Evolutionary conservation across 352 stramenopile genomes (phyloP), one percentile per base, ranked within the genome.

Genomic region (Phytopythium delawarense): DNA sequence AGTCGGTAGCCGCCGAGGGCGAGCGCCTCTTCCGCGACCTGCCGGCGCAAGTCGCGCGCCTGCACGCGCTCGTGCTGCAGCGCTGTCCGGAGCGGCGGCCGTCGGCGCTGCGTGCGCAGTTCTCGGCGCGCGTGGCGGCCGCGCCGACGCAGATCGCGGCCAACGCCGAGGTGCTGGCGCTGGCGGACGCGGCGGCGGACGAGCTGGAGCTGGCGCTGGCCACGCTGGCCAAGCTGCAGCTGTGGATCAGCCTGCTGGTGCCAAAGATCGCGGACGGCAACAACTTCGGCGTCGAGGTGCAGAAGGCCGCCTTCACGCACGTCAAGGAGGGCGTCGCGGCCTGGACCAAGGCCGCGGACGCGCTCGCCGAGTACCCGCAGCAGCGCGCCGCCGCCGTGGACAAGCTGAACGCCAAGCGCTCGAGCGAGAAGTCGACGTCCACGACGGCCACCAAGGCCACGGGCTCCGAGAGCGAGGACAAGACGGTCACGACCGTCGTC

Each of bases 261-360:
- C 85, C 85, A 34, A 84, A 84, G 65, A 77, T 92, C 53, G 79
- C 79, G 37, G 85, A 94, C 64, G 85, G 85, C 68, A 94, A 94
- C 74, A 94, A 94, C 70, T 94, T 94, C 73, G 85, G 85, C 60
- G 85, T 94, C 48, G 85, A 94, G 63, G 85, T 94, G 70, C 85
- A 94, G 66, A 89, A 90, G 67, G 78, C 82, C 58, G 80, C 84
- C 35, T 81, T 70, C 68, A 68, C 84, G 67, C 75, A 89, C 58
- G 54, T 94, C 8, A 92, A 88, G 59, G 78, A 89, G 59, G 75
- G 72, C 39, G 53, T 71, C 34, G 79, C 84, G 16, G 78, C 75
- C 63, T 87, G 83, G 66, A 84, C 92, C 68, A 92, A 94, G 71
- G 71, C 74, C 35, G 92, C 79, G 79, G 85, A 94, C 63, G 55